Evolutionary conservation across 1,284 basidiomycete genomes (phyloP).

Genomic region (Austropuccinia psidii): DNA sequence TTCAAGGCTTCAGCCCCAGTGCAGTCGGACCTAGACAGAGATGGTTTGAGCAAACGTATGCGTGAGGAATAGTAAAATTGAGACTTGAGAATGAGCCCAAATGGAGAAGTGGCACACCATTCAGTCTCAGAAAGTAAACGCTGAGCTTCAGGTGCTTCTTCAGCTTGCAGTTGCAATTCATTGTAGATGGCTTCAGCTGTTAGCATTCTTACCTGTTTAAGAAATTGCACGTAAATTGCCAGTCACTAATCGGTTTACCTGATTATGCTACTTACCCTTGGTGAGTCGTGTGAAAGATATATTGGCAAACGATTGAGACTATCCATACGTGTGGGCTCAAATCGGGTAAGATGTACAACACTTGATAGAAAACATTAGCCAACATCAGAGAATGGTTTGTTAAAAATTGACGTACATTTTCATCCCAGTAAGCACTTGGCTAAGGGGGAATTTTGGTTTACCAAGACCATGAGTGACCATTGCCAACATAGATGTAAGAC

Average conservation of each 20-base stretch:
- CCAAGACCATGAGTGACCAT: conserved; percentile 15
- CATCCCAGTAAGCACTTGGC: conserved; percentile 7
- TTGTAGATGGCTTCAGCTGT: conserved; percentile 28
- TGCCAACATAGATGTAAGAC: not conserved
- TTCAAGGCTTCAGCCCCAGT: no score
- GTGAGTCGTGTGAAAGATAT: conserved; percentile 13
- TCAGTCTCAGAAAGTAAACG: conserved; percentile 15
- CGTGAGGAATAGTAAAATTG: no score
- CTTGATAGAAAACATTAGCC: not conserved
- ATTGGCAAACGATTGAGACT: not conserved
- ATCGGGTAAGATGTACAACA: conserved; percentile 5
- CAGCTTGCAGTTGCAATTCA: conserved; percentile 18
- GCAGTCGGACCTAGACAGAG: no score
- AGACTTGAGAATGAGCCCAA: no score
- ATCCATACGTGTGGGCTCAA: conserved; percentile 5
- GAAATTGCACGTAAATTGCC: not conserved
- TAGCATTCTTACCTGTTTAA: conserved; percentile 1
- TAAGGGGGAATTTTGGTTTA: conserved; percentile 15
- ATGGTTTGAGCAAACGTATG: no score
- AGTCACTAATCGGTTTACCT: not conserved
- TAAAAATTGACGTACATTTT: conserved; percentile 35
- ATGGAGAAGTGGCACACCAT: no score
- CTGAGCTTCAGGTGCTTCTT: conserved; percentile 18
- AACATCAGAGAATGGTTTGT: not conserved
- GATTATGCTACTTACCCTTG: conserved; percentile 9